Evolutionary conservation across 345 rosid species (phyloP).

Genomic region (Rubroshorea leprosula): DNA sequence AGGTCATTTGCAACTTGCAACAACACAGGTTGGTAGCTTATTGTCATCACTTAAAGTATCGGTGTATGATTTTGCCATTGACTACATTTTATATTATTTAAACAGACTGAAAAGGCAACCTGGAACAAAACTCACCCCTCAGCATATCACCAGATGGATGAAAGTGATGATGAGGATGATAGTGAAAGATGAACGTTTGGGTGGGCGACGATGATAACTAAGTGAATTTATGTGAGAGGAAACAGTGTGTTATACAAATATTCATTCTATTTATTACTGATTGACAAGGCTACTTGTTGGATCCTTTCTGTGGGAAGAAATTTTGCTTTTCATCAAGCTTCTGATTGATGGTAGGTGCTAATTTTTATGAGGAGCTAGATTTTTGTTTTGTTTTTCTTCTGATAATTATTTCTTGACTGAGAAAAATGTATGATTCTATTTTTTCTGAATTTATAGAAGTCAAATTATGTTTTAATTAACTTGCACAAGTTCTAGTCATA

Average conservation of each 20-base stretch:
- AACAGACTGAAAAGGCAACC: conserved; percentile 64
- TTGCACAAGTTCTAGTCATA: neutral
- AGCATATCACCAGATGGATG: conserved; percentile 32
- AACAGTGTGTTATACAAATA: neutral
- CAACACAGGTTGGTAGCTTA: conserved; percentile 55
- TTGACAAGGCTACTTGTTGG: too few relatives aligned
- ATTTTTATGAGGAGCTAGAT: too few relatives aligned
- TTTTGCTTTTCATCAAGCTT: neutral
- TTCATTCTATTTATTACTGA: too few relatives aligned
- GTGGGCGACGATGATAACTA: conserved; percentile 42
- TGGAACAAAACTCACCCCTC: conserved; percentile 27
- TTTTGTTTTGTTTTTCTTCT: neutral
- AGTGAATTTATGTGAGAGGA: conserved; percentile 2
- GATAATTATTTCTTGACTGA: neutral
- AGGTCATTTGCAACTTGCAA: conserved; percentile 82
- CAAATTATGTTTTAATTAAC: neutral
- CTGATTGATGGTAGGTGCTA: too few relatives aligned
- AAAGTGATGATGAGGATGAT: conserved; percentile 57
- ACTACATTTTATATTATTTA: conserved; percentile 5
- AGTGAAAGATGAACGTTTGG: conserved; percentile 54
- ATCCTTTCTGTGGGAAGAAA: neutral
- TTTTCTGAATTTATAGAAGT: too few relatives aligned
- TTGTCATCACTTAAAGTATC: conserved; percentile 2
- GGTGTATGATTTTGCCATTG: neutral
- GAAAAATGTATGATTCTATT: neutral